Evolutionary conservation across 331 rosid genomes (phyloP).

Genomic region (Arachis monticola): DNA sequence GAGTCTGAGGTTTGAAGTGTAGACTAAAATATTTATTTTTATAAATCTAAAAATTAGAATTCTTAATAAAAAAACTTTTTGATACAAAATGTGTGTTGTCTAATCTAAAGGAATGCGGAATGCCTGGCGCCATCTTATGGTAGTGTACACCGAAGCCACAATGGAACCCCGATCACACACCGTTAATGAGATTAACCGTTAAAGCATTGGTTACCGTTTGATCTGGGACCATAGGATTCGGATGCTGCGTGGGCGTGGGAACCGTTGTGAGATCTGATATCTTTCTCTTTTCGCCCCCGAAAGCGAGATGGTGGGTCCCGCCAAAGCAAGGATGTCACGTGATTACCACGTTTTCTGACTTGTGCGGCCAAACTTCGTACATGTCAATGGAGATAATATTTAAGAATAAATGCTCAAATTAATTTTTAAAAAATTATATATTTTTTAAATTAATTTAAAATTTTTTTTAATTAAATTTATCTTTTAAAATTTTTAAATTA

Average conservation of each 20-base stretch:
- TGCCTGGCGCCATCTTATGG: no score
- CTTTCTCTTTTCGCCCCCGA: not conserved
- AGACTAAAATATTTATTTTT: no score
- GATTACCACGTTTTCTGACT: not conserved
- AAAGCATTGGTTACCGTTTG: not conserved
- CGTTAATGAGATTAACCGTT: not conserved
- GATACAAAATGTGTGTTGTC: no score
- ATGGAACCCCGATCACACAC: not conserved
- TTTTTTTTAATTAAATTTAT: no score
- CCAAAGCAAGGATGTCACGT: conserved; percentile 6
- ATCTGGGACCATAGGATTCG: conserved; percentile 18
- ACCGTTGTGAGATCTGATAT: conserved; percentile 27
- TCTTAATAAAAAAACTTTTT: no score
- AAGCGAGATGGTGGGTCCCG: conserved; percentile 13
- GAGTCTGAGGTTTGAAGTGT: no score
- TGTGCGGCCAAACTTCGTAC: not conserved
- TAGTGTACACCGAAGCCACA: not conserved
- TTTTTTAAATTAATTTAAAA: no score
- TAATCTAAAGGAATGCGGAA: no score
- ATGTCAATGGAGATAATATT: not conserved
- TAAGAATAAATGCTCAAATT: no score
- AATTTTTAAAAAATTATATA: no score
- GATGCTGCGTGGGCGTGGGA: not conserved
- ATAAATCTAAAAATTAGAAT: no score
- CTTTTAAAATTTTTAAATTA: no score